Evolutionary conservation across 371 early-diverging fungal species (phyloP).

Genomic region (Entomophthora muscae): DNA sequence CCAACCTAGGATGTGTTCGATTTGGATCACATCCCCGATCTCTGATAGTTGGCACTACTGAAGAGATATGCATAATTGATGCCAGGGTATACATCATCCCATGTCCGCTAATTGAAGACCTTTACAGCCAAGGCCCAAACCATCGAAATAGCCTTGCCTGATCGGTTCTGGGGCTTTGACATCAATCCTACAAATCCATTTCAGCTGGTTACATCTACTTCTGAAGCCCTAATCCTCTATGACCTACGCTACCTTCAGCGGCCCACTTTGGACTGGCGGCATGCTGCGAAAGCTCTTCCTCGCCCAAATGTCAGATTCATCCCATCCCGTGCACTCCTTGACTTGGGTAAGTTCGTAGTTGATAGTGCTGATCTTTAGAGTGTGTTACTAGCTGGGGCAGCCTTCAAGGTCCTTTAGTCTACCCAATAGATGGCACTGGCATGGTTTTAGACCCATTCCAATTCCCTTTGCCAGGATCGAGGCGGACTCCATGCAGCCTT

Average conservation of each 20-base stretch:
- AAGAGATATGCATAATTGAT: background rate
- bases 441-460: background rate
- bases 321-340: background rate
- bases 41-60: background rate
- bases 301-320: background rate
- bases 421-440: background rate
- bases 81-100: background rate
- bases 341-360: background rate
- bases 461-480: background rate
- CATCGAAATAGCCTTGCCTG: background rate
- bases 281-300: background rate
- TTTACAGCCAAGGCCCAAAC: background rate
- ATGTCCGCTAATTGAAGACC: background rate
- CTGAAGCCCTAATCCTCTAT: background rate
- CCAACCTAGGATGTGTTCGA: background rate
- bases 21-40: background rate
- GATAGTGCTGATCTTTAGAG: background rate
- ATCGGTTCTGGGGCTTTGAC: background rate
- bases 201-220: background rate
- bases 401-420: background rate
- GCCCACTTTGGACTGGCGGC: background rate
- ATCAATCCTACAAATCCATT: background rate
- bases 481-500: background rate
- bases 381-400: background rate
- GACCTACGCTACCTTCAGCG: background rate